These are phyloP conservation scores for Davidsoniella australis DNA, from an alignment of 2,329 filamentous ascomycete genomes.

Conservation along the genomic window DNA sequence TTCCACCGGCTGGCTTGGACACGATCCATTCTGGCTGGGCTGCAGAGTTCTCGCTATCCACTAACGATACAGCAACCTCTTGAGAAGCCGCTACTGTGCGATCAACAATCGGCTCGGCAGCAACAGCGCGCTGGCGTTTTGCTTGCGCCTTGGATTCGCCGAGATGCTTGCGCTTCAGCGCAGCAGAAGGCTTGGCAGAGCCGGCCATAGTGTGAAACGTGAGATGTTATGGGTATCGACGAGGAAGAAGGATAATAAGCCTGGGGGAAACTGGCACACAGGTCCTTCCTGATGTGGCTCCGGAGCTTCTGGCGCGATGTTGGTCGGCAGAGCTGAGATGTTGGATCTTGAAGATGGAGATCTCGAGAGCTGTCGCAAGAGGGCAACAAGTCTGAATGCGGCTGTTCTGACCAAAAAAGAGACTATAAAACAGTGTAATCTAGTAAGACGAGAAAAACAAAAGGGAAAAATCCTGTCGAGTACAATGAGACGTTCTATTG, in stretches of 20 bases:
- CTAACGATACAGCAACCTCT: not conserved
- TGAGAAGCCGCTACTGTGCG: constrained; percentile 8
- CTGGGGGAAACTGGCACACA: too few species aligned
- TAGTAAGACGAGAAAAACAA: too few species aligned
- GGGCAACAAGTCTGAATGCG: not conserved
- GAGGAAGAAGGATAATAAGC: not conserved
- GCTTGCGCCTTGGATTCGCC: constrained; percentile 11
- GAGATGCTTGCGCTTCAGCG: constrained; percentile 12
- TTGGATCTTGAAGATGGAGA: too few species aligned
- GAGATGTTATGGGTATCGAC: not conserved
- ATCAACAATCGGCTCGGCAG: constrained; percentile 7
- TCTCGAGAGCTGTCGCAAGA: too few species aligned
- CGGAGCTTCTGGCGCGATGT: too few species aligned
- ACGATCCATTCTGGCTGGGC: constrained; percentile 34
- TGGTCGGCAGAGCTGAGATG: too few species aligned
- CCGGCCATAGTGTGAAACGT: constrained; percentile 7
- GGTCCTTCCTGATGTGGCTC: too few species aligned
- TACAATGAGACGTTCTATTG: too few species aligned
- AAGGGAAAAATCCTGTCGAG: too few species aligned
- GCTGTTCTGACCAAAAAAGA: not conserved
- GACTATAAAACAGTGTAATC: not conserved
- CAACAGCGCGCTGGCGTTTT: constrained; percentile 6
- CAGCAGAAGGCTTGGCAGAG: constrained; percentile 3
- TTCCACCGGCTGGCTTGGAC: constrained; percentile 46
- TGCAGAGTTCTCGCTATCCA: not conserved